Conservation (phyloP, 352 stramenopile genomes). For the Elongisporangium anandrum region DNA sequence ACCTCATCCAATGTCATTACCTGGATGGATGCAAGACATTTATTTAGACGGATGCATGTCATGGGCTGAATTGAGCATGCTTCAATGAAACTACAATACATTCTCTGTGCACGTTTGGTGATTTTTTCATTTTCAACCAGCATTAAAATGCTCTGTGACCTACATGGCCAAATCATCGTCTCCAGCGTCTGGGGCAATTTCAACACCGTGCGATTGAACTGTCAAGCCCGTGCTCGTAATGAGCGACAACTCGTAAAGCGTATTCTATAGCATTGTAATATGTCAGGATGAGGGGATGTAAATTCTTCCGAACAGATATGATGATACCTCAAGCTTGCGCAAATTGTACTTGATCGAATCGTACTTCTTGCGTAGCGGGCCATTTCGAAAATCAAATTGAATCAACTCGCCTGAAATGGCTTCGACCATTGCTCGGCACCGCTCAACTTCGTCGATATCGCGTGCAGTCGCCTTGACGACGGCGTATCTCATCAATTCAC, state of each 20-base stretch:
- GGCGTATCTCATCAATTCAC: conserved; percentile 87
- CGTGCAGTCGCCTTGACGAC: conserved; percentile 85
- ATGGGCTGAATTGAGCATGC: no score
- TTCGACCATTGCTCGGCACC: conserved; percentile 80
- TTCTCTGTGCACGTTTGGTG: no score
- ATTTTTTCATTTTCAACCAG: no score
- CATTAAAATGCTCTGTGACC: background rate
- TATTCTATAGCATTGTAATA: conserved; percentile 50
- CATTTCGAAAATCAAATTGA: conserved; percentile 95
- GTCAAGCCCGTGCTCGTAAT: conserved; percentile 56
- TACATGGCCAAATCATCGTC: conserved; percentile 3
- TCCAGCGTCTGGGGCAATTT: conserved; percentile 6
- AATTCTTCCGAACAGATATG: background rate
- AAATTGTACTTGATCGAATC: conserved; percentile 95
- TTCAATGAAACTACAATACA: no score
- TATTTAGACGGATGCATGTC: conserved; percentile 10
- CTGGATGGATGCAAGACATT: conserved; percentile 34
- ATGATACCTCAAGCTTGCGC: conserved; percentile 84
- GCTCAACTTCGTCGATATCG: conserved; percentile 78
- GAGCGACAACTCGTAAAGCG: conserved; percentile 92
- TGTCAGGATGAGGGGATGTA: background rate
- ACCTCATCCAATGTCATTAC: conserved; percentile 79
- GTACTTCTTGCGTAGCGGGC: conserved; percentile 89
- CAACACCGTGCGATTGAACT: conserved; percentile 30
- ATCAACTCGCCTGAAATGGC: conserved; percentile 88